Evolutionary conservation across 495 filamentous ascomycete genomes (phyloP).

Genomic region (Tuber melanosporum): DNA sequence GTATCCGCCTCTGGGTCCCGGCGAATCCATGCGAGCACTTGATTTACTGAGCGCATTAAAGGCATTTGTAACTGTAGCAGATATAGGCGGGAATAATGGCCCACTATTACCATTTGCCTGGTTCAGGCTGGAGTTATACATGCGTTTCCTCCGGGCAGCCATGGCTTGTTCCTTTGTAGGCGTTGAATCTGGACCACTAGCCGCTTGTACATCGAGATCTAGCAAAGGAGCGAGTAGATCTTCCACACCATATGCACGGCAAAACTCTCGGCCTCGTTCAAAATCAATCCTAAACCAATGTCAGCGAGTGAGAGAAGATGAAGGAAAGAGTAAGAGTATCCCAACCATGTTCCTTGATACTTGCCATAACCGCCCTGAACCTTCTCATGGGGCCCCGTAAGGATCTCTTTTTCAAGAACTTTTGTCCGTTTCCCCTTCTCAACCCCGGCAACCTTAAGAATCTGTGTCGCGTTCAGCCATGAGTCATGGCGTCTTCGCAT

Average conservation of each 20-base stretch:
- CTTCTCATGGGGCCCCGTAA: conserved; percentile 93
- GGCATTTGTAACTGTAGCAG: conserved; percentile 80
- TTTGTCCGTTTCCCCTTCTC: conserved; percentile 96
- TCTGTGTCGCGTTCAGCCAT: conserved; percentile 93
- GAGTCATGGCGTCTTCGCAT: conserved; percentile 90
- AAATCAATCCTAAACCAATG: conserved; percentile 59
- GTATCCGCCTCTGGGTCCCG: conserved; percentile 52
- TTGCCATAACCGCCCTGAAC: conserved; percentile 97
- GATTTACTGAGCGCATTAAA: conserved; percentile 87
- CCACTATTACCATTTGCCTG: conserved; percentile 61
- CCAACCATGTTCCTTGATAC: conserved; percentile 89
- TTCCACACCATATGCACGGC: conserved; percentile 87
- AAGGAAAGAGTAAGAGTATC: conserved; percentile 8
- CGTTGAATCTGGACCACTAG: conserved; percentile 62
- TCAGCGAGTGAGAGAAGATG: conserved; percentile 32
- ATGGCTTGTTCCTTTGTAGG: conserved; percentile 99
- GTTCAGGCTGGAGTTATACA: conserved; percentile 68
- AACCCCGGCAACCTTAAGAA: conserved; percentile 90
- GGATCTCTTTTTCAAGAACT: conserved; percentile 94
- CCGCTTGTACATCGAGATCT: conserved; percentile 40
- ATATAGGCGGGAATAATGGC: conserved; percentile 95
- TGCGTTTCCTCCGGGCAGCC: conserved; percentile 89
- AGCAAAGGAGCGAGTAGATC: conserved; percentile 76
- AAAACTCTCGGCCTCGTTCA: conserved; percentile 81
- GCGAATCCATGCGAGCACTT: conserved; percentile 75